Evolutionary conservation across 2,329 filamentous ascomycete genomes (phyloP), one percentile per base, ranked within the genome.

Genomic region (Paecilomyces fulvus): DNA sequence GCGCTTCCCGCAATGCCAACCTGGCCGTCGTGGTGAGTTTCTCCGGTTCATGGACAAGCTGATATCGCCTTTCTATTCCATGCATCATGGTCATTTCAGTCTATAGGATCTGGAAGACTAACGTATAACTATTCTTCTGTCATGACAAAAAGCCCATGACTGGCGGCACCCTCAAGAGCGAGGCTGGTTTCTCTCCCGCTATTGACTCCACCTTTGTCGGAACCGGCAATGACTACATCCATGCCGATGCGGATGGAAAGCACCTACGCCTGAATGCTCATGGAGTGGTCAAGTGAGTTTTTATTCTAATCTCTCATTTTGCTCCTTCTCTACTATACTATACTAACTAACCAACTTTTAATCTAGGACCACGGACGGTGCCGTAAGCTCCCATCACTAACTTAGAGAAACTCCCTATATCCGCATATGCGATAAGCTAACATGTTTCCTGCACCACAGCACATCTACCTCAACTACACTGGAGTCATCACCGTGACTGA

Each of bases 171-270:
- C 58, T 76, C 55, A 70, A 68, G 52, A 68, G 67, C 46, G 72
- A 70, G 30, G 62, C 67, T 2, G 64, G 64, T 23, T 75, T 73
- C 58, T 64, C 65, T 2, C 70, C 70, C 2, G 60, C 67, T 9
- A 52, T 77, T 46, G 72, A 76, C 56, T 72, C 72, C 21, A 61
- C 68, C 21, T 66, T 73, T 51, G 64, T 67, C 20, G 72, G 73
- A 11, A 61, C 64, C 17, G 75, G 74, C 3, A 71, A 72, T 54
- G 75, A 77, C 56, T 76, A 75, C 58, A 75, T 77, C 58, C 71
- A 69, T 51, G 65, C 66, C 20, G 75, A 77, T 58, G 65, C 73
- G 3, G 70, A 73, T 56, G 69, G 69, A 6, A 68, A 70, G 56
- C 67, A 68, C 46, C 61, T 76, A 63, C 68, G 75, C 3, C 61